phyloP scores from a whole-genome alignment of 2,329 filamentous ascomycete genomes.

The Aquanectria penicillioides region DNA sequence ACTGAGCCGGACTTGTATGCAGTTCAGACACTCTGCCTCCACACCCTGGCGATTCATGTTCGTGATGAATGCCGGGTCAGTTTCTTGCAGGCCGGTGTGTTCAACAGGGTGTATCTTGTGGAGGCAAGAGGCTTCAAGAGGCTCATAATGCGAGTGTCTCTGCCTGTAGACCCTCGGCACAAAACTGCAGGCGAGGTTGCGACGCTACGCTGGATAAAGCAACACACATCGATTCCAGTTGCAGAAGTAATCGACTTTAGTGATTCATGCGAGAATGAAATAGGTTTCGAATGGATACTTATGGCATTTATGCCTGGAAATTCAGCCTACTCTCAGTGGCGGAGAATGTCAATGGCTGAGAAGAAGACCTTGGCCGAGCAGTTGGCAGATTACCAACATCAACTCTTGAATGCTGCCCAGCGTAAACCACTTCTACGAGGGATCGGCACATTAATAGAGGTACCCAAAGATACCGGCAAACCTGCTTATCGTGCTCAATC shows the following conservation, averaged over 20 bases:
- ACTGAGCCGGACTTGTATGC: constrained; percentile 25
- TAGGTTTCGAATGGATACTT: constrained; percentile 54
- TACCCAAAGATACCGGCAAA: background rate
- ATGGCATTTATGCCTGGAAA: constrained; percentile 45
- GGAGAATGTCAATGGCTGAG: constrained; percentile 43
- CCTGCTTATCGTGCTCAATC: background rate
- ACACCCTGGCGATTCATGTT: constrained; percentile 8
- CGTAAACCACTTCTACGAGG: background rate
- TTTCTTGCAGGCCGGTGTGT: constrained; percentile 24
- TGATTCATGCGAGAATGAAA: constrained; percentile 43
- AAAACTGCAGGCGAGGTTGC: constrained; percentile 52
- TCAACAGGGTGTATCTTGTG: constrained; percentile 40
- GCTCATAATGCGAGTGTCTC: constrained; percentile 46
- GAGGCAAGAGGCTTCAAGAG: background rate
- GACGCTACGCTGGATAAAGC: constrained; percentile 47
- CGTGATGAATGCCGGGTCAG: constrained; percentile 23
- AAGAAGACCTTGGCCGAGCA: constrained; percentile 40
- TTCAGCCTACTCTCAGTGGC: constrained; percentile 34
- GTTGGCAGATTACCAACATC: constrained; percentile 11
- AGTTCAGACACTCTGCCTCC: constrained; percentile 26
- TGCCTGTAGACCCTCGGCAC: constrained; percentile 47
- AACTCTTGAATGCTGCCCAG: background rate
- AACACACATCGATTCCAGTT: constrained; percentile 45
- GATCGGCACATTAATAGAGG: constrained; percentile 37
- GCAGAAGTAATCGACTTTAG: constrained; percentile 47